Percentiles rank a stretch among this genome's conserved stretches.
Evolutionary conservation across 2,329 filamentous ascomycete species (phyloP).

Genomic region (Seiridium cupressi): DNA sequence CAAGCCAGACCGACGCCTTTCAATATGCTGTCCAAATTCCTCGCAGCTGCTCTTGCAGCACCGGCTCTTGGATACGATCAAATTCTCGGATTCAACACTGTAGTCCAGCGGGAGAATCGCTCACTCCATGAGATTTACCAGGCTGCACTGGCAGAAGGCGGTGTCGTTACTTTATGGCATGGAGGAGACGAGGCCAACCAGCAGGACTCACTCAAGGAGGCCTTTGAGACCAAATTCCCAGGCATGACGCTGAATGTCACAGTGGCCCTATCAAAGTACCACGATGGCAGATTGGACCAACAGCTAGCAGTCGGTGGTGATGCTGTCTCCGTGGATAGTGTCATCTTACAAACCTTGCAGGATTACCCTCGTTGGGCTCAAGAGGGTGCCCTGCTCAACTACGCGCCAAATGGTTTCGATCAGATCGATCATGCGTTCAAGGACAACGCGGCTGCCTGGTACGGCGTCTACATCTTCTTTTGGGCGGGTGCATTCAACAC

Average conservation of each 20-base stretch:
- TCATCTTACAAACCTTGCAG: slow-evolving; percentile 48
- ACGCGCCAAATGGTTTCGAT: slow-evolving; percentile 45
- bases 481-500: slow-evolving; percentile 36
- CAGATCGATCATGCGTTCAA: slow-evolving; percentile 39
- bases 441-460: slow-evolving; percentile 40
- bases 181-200: slow-evolving; percentile 45
- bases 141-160: slow-evolving; percentile 46
- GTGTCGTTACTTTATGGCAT: slow-evolving; percentile 43
- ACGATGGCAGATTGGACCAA: slow-evolving; percentile 43
- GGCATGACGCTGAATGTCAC: slow-evolving; percentile 51
- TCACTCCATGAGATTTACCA: slow-evolving; percentile 48
- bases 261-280: slow-evolving; percentile 56
- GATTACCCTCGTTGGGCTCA: slow-evolving; percentile 51
- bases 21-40: not conserved
- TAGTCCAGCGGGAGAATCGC: slow-evolving; percentile 37
- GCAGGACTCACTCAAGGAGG: slow-evolving; percentile 35
- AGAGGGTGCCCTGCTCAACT: slow-evolving; percentile 44
- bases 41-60: not conserved
- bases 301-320: slow-evolving; percentile 33
- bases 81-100: slow-evolving; percentile 19
- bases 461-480: slow-evolving; percentile 35
- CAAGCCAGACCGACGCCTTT: too few relatives aligned
- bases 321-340: slow-evolving; percentile 41
- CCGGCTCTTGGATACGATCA: slow-evolving; percentile 19
- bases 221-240: slow-evolving; percentile 46